Percentiles rank a stretch among this genome's conserved stretches.
Conservation (phyloP, 2,329 filamentous ascomycete genomes). For the Fusarium solani-melongenae region DNA sequence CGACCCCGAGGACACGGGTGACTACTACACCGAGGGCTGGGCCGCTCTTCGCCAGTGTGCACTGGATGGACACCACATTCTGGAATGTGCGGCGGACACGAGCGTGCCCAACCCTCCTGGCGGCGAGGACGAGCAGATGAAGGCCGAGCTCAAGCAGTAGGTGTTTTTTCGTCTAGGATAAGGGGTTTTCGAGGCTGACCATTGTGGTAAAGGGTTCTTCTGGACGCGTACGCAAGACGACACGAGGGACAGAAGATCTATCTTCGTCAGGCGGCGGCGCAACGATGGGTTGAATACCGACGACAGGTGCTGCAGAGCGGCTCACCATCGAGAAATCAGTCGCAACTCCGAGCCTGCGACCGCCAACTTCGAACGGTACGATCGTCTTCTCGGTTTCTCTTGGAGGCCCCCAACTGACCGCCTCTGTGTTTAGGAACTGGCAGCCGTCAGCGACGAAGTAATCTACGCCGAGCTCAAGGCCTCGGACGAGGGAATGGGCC, state of each 20-base stretch:
- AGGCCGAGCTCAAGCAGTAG: constrained; percentile 72
- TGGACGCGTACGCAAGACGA: constrained; percentile 70
- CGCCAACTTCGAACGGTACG: constrained; percentile 67
- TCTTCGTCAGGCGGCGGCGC: constrained; percentile 68
- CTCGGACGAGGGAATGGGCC: constrained; percentile 65
- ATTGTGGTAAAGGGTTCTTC: constrained; percentile 57
- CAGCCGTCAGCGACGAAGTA: constrained; percentile 67
- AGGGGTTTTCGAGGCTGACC: constrained; percentile 8
- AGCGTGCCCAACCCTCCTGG: constrained; percentile 64
- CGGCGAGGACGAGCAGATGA: constrained; percentile 68
- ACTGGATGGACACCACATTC: constrained; percentile 71
- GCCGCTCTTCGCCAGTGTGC: constrained; percentile 70
- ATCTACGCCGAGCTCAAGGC: constrained; percentile 67
- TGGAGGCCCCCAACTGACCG: neutral
- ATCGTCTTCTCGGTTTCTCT: constrained; percentile 12
- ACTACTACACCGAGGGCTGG: constrained; percentile 74
- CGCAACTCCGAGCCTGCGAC: constrained; percentile 65
- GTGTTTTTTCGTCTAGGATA: constrained; percentile 39
- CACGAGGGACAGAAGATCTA: constrained; percentile 75
- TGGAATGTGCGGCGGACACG: constrained; percentile 72
- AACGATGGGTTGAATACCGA: constrained; percentile 68
- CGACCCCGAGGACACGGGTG: constrained; percentile 65
- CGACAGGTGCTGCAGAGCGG: constrained; percentile 64
- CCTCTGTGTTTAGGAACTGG: constrained; percentile 58
- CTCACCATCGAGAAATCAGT: constrained; percentile 59